A percentile compares a stretch with the other conserved stretches of the same genome.
These are phyloP conservation scores for Alternaria atra DNA, from an alignment of 2,329 filamentous ascomycete species.

Conservation along the genomic window DNA sequence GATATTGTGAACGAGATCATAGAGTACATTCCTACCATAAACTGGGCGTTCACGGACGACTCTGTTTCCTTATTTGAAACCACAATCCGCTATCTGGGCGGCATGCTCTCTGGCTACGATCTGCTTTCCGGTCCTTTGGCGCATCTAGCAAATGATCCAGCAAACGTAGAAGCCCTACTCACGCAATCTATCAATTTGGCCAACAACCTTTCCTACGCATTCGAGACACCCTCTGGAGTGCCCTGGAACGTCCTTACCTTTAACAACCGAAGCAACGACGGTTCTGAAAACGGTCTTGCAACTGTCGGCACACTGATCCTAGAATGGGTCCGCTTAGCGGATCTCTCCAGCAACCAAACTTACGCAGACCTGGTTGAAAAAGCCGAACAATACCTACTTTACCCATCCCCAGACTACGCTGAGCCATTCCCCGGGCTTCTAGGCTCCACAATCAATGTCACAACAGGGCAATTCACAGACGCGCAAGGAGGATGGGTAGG, in stretches of 20 bases:
- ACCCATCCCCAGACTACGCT: constrained; percentile 67
- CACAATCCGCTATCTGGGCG: constrained; percentile 86
- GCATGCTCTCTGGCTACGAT: constrained; percentile 79
- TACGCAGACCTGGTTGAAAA: constrained; percentile 74
- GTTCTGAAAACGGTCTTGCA: constrained; percentile 74
- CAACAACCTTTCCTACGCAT: constrained; percentile 78
- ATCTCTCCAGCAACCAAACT: constrained; percentile 72
- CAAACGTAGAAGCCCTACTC: constrained; percentile 68
- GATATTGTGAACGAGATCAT: constrained; percentile 76
- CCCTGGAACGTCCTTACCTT: constrained; percentile 75
- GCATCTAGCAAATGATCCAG: constrained; percentile 57
- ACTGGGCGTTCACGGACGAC: constrained; percentile 69
- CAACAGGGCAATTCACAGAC: constrained; percentile 73
- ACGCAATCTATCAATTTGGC: constrained; percentile 74
- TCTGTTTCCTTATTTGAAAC: constrained; percentile 86
- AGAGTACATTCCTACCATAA: constrained; percentile 72
- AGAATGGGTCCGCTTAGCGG: constrained; percentile 84
- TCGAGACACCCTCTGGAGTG: constrained; percentile 77
- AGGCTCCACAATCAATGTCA: constrained; percentile 71
- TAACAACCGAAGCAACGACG: constrained; percentile 57
- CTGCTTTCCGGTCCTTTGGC: constrained; percentile 74
- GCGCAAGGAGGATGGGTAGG: constrained; percentile 78
- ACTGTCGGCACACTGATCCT: constrained; percentile 80
- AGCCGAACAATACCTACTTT: constrained; percentile 74
- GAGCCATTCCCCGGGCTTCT: constrained; percentile 82